Conservation (phyloP, 768 basidiomycete genomes). For the Lactifluus subvellereus region DNA sequence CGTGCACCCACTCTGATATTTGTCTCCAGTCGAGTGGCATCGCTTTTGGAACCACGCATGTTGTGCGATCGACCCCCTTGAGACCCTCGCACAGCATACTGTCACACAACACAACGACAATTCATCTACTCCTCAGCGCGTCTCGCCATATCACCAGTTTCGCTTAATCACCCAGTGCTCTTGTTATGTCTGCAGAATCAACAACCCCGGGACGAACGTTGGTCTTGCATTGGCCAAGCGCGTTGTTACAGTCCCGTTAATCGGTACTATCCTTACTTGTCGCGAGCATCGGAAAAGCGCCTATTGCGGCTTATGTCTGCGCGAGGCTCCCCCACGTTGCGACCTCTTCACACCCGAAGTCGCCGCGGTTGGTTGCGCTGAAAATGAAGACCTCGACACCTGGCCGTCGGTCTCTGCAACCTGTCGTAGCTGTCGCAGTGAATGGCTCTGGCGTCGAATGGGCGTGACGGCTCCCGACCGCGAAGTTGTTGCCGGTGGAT, state of each 20-base stretch:
- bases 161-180: constrained; percentile 48
- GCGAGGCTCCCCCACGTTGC: constrained; percentile 49
- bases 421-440: constrained; percentile 58
- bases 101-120: constrained; percentile 35
- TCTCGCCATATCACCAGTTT: constrained; percentile 54
- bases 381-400: constrained; percentile 68
- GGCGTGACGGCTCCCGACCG: constrained; percentile 42
- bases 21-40: constrained; percentile 55
- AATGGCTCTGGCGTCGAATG: constrained; percentile 62
- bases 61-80: constrained; percentile 55
- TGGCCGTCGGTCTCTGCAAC: constrained; percentile 64
- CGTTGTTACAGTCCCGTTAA: constrained; percentile 34
- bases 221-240: constrained; percentile 53
- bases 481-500: constrained; percentile 49
- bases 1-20: constrained; percentile 21
- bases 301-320: constrained; percentile 65
- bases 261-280: constrained; percentile 50
- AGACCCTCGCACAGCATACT: constrained; percentile 45
- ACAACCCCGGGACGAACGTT: constrained; percentile 43
- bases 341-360: constrained; percentile 24
- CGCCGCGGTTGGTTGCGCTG: constrained; percentile 43
- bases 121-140: constrained; percentile 24
- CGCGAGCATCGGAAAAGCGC: constrained; percentile 56
- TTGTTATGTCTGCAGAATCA: constrained; percentile 68
- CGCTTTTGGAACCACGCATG: constrained; percentile 66